These are phyloP conservation scores for Lizonia empirigonia DNA, from an alignment of 2,329 filamentous ascomycete genomes.

Conservation along the genomic window DNA sequence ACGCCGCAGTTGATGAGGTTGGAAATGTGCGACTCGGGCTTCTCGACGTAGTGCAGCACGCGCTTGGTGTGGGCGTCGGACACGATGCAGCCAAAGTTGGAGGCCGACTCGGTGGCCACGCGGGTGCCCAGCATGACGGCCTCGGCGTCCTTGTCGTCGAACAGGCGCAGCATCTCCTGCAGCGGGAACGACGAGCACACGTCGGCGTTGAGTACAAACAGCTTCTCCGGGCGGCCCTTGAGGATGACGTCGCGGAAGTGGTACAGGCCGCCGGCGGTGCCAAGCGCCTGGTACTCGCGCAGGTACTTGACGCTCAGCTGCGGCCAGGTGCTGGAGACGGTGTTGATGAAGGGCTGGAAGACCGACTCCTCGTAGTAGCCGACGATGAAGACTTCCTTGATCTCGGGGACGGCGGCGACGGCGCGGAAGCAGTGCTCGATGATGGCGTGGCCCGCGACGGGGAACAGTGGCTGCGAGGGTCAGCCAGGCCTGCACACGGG, in stretches of 20 bases:
- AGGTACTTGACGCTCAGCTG: constrained; percentile 92
- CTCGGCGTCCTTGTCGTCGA: constrained; percentile 93
- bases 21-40: constrained; percentile 95
- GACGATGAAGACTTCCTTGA: constrained; percentile 96
- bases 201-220: constrained; percentile 97
- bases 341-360: constrained; percentile 98
- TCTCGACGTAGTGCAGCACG: constrained; percentile 98
- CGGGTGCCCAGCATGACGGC: constrained; percentile 94
- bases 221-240: constrained; percentile 90
- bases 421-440: constrained; percentile 97
- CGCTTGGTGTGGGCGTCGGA: constrained; percentile 91
- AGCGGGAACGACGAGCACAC: constrained; percentile 99
- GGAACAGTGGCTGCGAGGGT: constrained; percentile 80
- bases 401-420: constrained; percentile 85
- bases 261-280: constrained; percentile 95
- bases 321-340: constrained; percentile 81
- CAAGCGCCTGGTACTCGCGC: constrained; percentile 94
- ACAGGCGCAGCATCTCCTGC: constrained; percentile 91
- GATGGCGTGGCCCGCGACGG: constrained; percentile 97
- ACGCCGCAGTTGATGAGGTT: constrained; percentile 99
- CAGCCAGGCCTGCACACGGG: neutral
- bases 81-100: constrained; percentile 97
- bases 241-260: constrained; percentile 99
- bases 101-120: constrained; percentile 86
- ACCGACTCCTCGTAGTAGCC: constrained; percentile 98